Evolutionary conservation across 805 yeast species (phyloP), one percentile per base, ranked within the genome.

Genomic region (Kuraishia hungarica): DNA sequence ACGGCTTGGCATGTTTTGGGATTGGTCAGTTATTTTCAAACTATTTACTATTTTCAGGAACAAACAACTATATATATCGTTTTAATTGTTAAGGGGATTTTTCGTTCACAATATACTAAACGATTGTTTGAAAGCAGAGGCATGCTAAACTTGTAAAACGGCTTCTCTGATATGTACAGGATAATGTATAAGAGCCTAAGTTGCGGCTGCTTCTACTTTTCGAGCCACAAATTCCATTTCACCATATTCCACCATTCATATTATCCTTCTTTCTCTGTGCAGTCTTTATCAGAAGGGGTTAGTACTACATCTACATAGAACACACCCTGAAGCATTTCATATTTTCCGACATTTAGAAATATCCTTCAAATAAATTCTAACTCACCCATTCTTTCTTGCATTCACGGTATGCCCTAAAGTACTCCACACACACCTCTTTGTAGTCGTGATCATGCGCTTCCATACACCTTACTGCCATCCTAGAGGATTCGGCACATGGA

Each of bases 351-450:
- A n/a, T n/a, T n/a, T n/a, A n/a, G n/a, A n/a, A 28, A 11, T 7
- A 28, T 28, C 35, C 6, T 11, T 7, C 35, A 6, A 7, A 28
- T 28, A 28, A 28, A 10, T 13, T 8, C 43, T 3, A 35, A 35
- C 43, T 64, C 65, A 79, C 69, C 92, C 92, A 87, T 58, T 79
- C 87, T 64, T 84, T 84, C 66, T 87, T 87, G 71, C 99, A 93
- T 64, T 93, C 99, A 57, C 93, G 77, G 67, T 93, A 93, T 0
- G 97, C 97, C 62, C 86, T 90, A 67, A 93, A 94, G 65, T 89
- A 93, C 57, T 87, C 96, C 67, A 72, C 81, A 74, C 86, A 90
- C 71, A 69, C 77, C 54, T 75, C 83, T 64, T 65, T 83, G 74
- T 76, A 81, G 74, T 81, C 89, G 74, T 81, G 85, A 61, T 84